phyloP scores from a whole-genome alignment of 371 early-diverging fungal genomes.

The Chytridium lagenaria region DNA sequence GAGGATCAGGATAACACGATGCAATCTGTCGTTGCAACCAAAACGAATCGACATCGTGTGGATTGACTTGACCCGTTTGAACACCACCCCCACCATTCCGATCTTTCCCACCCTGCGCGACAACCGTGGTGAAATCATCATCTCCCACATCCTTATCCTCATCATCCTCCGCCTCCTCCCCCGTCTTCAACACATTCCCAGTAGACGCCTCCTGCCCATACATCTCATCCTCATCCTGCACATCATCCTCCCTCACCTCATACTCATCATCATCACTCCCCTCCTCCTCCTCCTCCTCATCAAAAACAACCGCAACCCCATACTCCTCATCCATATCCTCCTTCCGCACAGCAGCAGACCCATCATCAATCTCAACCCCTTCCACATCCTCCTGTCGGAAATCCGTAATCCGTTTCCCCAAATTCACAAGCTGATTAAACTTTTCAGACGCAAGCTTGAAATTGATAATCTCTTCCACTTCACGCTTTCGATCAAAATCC shows the following conservation, averaged over 20 bases:
- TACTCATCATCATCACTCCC: slow-evolving; percentile 62
- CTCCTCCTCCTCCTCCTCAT: slow-evolving; percentile 59
- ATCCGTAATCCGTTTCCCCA: slow-evolving; percentile 94
- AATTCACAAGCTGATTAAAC: slow-evolving; percentile 86
- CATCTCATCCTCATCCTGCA: slow-evolving; percentile 62
- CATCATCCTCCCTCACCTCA: slow-evolving; percentile 52
- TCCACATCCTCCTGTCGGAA: slow-evolving; percentile 54
- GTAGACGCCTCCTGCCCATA: slow-evolving; percentile 51
- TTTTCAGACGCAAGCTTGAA: slow-evolving; percentile 68
- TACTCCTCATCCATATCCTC: slow-evolving; percentile 58
- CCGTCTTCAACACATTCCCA: slow-evolving; percentile 51
- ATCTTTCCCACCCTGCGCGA: slow-evolving; percentile 24
- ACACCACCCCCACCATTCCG: neutral
- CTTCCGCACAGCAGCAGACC: slow-evolving; percentile 26
- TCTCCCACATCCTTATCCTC: slow-evolving; percentile 54
- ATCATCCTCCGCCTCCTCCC: slow-evolving; percentile 45
- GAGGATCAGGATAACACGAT: slow-evolving; percentile 81
- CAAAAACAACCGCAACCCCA: slow-evolving; percentile 74
- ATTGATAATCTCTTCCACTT: slow-evolving; percentile 76
- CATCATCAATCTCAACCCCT: slow-evolving; percentile 39
- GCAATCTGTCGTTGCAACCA: slow-evolving; percentile 94
- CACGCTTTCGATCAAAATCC: slow-evolving; percentile 88
- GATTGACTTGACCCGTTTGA: slow-evolving; percentile 40
- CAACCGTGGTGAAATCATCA: slow-evolving; percentile 52
- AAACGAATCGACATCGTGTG: slow-evolving; percentile 94